phyloP scores from a whole-genome alignment of 2,329 filamentous ascomycete genomes.

The Amesomyces nigricolor region DNA sequence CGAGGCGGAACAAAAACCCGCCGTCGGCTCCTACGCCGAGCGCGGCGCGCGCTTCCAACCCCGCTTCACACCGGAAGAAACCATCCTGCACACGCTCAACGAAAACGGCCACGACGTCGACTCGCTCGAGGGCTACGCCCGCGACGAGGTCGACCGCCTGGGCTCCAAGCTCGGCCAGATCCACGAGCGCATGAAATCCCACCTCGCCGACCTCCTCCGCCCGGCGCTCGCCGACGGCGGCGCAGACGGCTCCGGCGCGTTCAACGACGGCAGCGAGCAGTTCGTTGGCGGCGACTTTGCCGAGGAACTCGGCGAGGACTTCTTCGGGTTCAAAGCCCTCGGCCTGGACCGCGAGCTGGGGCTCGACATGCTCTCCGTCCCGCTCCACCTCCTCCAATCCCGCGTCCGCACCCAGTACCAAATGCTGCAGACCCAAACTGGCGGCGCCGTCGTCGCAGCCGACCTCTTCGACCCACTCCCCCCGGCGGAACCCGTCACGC shows the following conservation, averaged over 20 bases:
- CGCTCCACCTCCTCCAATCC: conserved; percentile 87
- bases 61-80: conserved; percentile 76
- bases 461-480: conserved; percentile 63
- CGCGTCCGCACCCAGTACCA: conserved; percentile 82
- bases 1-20: conserved; percentile 71
- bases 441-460: conserved; percentile 44
- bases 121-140: conserved; percentile 76
- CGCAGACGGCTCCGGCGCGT: conserved; percentile 79
- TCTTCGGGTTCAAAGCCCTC: conserved; percentile 95
- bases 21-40: conserved; percentile 36
- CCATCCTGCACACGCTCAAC: conserved; percentile 76
- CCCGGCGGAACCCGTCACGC: conserved; percentile 70
- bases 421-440: conserved; percentile 58
- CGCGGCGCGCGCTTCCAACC: conserved; percentile 48
- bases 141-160: conserved; percentile 87
- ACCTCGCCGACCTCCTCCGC: conserved; percentile 87
- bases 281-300: conserved; percentile 96
- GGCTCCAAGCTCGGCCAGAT: conserved; percentile 72
- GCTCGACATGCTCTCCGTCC: conserved; percentile 80
- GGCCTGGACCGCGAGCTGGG: conserved; percentile 90
- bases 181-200: conserved; percentile 90
- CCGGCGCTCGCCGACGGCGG: conserved; percentile 78
- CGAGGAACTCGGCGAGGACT: conserved; percentile 95
- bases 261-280: conserved; percentile 95
- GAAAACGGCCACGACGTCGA: conserved; percentile 81